Evolutionary conservation across 306 rosid genomes (phyloP).

Genomic region (Pyrus betulifolia): DNA sequence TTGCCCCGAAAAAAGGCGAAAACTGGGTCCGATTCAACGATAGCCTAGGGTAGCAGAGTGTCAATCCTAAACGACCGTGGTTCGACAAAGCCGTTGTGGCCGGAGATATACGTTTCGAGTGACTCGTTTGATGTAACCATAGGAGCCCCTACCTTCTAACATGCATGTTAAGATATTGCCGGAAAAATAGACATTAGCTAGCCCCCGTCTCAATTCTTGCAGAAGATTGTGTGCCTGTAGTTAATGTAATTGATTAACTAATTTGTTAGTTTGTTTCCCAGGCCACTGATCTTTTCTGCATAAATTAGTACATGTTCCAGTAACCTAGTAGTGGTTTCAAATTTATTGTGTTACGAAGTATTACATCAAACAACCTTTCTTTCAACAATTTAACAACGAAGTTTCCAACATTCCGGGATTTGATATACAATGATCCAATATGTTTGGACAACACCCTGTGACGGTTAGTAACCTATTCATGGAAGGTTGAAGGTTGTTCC

Average conservation of each 20-base stretch:
- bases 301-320: conserved; percentile 9
- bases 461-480: conserved; percentile 23
- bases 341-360: neutral
- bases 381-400: neutral
- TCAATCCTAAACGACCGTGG: neutral
- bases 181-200: neutral
- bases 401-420: neutral
- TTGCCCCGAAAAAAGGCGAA: neutral
- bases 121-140: neutral
- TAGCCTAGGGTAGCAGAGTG: conserved; percentile 5
- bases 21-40: conserved; percentile 3
- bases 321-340: neutral
- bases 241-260: neutral
- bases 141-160: neutral
- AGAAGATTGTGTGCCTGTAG: neutral
- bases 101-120: neutral
- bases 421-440: neutral
- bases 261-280: conserved; percentile 40
- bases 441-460: too few species aligned
- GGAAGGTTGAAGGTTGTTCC: too few species aligned
- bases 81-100: neutral
- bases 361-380: neutral
- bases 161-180: neutral
- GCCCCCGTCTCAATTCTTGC: neutral
- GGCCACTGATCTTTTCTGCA: conserved; percentile 50